phyloP scores from a whole-genome alignment of 1,284 basidiomycete species.

The Xerocomus amazonicus region DNA sequence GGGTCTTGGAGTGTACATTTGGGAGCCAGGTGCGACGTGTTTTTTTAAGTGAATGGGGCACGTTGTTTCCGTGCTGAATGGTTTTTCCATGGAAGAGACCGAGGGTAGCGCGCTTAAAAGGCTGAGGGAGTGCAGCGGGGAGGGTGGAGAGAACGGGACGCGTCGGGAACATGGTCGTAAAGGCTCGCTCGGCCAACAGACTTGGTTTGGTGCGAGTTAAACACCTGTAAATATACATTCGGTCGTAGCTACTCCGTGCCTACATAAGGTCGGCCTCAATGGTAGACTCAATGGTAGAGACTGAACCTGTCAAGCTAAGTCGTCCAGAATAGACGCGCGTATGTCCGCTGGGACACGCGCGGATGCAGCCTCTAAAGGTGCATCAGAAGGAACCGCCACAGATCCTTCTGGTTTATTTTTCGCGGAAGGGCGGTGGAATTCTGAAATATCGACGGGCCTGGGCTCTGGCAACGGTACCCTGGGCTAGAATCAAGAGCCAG shows the following conservation, averaged over 20 bases:
- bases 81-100: conserved; percentile 80
- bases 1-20: conserved; percentile 74
- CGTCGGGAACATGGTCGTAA: conserved; percentile 26
- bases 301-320: too few species aligned
- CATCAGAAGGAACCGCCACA: background rate
- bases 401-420: background rate
- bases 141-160: conserved; percentile 21
- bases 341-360: background rate
- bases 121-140: conserved; percentile 44
- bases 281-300: background rate
- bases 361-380: background rate
- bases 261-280: background rate
- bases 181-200: too few species aligned
- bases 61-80: conserved; percentile 84
- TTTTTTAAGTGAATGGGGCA: conserved; percentile 88
- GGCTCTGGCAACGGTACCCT: background rate
- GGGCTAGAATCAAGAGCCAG: background rate
- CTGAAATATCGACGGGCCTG: conserved; percentile 1
- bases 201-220: background rate
- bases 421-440: background rate
- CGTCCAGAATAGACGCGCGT: too few species aligned
- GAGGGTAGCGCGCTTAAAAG: conserved; percentile 72
- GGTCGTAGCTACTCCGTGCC: background rate
- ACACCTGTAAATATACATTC: background rate
- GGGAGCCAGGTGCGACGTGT: conserved; percentile 89